These are phyloP conservation scores for Pestalotiopsis sp. DNA, from an alignment of 2,329 filamentous ascomycete species.

Conservation along the genomic window DNA sequence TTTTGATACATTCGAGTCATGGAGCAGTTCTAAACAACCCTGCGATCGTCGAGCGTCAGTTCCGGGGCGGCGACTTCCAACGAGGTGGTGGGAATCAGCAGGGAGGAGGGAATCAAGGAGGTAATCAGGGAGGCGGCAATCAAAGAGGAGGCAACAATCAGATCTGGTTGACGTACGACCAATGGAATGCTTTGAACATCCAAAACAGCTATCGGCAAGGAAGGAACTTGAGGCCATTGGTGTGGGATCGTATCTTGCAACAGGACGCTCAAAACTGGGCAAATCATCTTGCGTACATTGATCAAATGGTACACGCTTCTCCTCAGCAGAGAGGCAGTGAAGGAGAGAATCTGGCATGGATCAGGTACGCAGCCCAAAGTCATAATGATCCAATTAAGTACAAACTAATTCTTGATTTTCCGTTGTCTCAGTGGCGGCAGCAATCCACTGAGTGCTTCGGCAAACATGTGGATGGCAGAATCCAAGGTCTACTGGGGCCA, in stretches of 20 bases:
- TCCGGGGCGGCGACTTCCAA: neutral
- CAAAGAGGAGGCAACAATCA: neutral
- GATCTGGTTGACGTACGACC: neutral
- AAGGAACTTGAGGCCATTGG: constrained; percentile 4
- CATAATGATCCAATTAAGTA: neutral
- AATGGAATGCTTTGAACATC: constrained; percentile 3
- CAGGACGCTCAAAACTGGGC: constrained; percentile 6
- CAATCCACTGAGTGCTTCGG: neutral
- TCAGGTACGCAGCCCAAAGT: neutral
- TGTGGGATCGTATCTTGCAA: constrained; percentile 1
- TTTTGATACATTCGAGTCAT: constrained; percentile 3
- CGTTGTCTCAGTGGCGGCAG: neutral
- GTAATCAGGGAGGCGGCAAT: neutral
- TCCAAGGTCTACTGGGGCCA: constrained; percentile 1
- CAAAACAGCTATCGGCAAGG: neutral
- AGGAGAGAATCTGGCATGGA: constrained; percentile 4
- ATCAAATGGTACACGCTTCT: constrained; percentile 1
- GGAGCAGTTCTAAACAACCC: neutral
- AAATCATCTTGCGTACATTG: neutral
- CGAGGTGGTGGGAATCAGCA: neutral
- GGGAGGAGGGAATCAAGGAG: neutral
- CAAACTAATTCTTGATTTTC: neutral
- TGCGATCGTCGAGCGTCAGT: neutral
- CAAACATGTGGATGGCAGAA: constrained; percentile 3
- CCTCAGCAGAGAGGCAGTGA: neutral